These are phyloP conservation scores for Didymella exigua DNA, from an alignment of 2,329 filamentous ascomycete genomes.

Conservation along the genomic window DNA sequence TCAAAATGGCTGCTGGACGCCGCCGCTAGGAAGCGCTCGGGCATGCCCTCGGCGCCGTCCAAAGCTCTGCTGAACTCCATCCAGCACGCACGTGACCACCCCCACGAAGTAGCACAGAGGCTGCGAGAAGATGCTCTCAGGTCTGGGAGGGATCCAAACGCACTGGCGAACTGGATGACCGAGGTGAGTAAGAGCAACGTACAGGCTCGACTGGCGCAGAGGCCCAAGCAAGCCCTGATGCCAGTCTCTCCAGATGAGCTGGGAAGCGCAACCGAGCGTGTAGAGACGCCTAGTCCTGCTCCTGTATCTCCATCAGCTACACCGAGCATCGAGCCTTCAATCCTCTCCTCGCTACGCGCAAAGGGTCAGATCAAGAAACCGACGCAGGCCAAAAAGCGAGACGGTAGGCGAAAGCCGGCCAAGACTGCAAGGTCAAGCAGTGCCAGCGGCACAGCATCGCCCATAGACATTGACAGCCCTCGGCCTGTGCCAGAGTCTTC, in stretches of 20 bases:
- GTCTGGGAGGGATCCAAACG: not conserved
- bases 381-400: not conserved
- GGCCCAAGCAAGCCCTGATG: not conserved
- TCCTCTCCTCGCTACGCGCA: not conserved
- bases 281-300: not conserved
- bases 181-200: not conserved
- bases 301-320: not conserved
- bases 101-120: not conserved
- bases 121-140: not conserved
- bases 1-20: slow-evolving; percentile 4
- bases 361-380: not conserved
- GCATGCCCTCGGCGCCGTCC: not conserved
- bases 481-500: slow-evolving; percentile 6
- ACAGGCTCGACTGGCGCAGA: not conserved
- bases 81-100: not conserved
- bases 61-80: not conserved
- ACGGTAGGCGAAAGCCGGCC: not conserved
- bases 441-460: not conserved
- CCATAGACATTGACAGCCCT: not conserved
- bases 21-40: slow-evolving; percentile 2
- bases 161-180: not conserved
- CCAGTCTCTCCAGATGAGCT: not conserved
- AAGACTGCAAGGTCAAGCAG: not conserved
- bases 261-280: not conserved
- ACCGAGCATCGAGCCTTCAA: not conserved